Percentiles rank a stretch among this genome's conserved stretches.
Conservation (phyloP, 106 monocot genomes). For the Amphibolis antarctica region DNA sequence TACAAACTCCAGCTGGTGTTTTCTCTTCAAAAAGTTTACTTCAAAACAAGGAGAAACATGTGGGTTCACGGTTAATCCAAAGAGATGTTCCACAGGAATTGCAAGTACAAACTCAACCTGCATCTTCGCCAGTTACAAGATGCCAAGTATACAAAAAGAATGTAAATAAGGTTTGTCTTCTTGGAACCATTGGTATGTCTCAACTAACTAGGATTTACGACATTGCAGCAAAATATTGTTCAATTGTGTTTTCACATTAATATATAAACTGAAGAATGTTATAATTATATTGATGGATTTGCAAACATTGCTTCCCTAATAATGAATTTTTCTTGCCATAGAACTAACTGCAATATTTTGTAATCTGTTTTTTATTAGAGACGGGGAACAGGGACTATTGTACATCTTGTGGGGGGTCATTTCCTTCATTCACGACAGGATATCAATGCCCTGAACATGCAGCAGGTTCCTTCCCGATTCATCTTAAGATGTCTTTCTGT, state of each 20-base stretch:
- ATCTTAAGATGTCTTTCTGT: not conserved
- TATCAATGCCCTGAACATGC: conserved; percentile 49
- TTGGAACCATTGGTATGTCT: not conserved
- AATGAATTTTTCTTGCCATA: conserved; percentile 1
- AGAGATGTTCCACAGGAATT: conserved; percentile 6
- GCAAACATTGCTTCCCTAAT: not conserved
- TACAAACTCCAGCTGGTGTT: conserved; percentile 57
- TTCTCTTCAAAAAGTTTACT: conserved; percentile 54
- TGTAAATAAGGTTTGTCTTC: conserved; percentile 10
- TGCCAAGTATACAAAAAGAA: conserved; percentile 11
- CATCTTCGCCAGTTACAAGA: conserved; percentile 14
- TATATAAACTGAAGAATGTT: too few relatives aligned
- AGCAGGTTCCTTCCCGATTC: conserved; percentile 26
- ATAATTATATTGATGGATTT: too few relatives aligned
- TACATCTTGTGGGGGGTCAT: conserved; percentile 55
- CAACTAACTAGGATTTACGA: too few relatives aligned
- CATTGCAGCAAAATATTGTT: too few relatives aligned
- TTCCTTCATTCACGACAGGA: conserved; percentile 42
- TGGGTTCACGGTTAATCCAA: conserved; percentile 35
- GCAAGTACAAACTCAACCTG: not conserved
- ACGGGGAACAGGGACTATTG: conserved; percentile 37
- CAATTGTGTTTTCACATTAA: too few relatives aligned
- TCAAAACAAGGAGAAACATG: conserved; percentile 37
- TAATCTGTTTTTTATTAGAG: conserved; percentile 23
- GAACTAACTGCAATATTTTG: not conserved